phyloP scores from a whole-genome alignment of 176 grass and related monocot genomes.

The Rhynchospora tenuis region DNA sequence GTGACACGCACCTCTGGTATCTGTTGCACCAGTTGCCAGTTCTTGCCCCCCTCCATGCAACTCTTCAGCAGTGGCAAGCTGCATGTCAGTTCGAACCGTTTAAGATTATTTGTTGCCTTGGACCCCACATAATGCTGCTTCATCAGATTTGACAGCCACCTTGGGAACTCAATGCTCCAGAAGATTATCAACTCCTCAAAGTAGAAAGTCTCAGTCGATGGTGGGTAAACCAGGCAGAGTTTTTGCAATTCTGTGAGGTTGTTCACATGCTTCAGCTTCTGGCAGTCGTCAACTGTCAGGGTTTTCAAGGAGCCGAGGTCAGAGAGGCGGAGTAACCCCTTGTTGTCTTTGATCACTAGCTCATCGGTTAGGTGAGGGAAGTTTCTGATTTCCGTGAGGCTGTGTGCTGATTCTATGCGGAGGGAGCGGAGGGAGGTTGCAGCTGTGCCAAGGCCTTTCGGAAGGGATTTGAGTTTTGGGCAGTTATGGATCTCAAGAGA shows the following conservation, averaged over 20 bases:
- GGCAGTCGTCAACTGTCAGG: slow-evolving; percentile 45
- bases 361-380: slow-evolving; percentile 42
- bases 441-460: slow-evolving; percentile 39
- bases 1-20: slow-evolving; percentile 58
- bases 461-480: slow-evolving; percentile 72
- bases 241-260: slow-evolving; percentile 42
- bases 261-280: slow-evolving; percentile 62
- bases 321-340: slow-evolving; percentile 46
- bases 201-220: slow-evolving; percentile 67
- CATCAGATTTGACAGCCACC: slow-evolving; percentile 57
- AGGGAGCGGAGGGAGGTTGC: slow-evolving; percentile 32
- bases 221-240: slow-evolving; percentile 47
- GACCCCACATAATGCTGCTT: slow-evolving; percentile 24
- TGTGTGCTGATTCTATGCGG: slow-evolving; percentile 38
- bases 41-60: slow-evolving; percentile 63
- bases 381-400: slow-evolving; percentile 58
- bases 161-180: slow-evolving; percentile 63
- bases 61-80: slow-evolving; percentile 56
- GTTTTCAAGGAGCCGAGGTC: slow-evolving; percentile 33
- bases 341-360: slow-evolving; percentile 56
- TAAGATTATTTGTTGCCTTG: slow-evolving; percentile 23
- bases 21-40: slow-evolving; percentile 60
- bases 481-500: slow-evolving; percentile 56
- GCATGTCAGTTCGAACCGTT: slow-evolving; percentile 49
- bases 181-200: slow-evolving; percentile 75